phyloP scores from a whole-genome alignment of 1,284 basidiomycete species.

The Ganoderma resinaceum region DNA sequence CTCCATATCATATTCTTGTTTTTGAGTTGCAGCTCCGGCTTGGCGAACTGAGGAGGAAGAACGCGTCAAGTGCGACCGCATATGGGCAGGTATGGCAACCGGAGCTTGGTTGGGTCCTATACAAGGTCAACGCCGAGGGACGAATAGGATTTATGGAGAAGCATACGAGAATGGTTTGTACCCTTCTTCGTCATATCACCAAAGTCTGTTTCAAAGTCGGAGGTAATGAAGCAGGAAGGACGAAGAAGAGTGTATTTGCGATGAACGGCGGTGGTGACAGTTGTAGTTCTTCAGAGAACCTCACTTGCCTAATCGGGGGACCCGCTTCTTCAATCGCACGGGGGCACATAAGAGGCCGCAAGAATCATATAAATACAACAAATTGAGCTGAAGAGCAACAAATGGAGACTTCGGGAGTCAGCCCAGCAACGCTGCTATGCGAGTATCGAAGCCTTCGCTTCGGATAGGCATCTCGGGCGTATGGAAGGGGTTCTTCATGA shows the following conservation, averaged over 20 bases:
- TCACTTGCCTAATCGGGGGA: conserved; percentile 18
- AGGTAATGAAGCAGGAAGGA: not conserved
- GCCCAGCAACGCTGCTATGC: conserved; percentile 68
- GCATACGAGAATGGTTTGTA: conserved; percentile 7
- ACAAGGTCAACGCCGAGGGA: not conserved
- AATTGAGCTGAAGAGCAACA: not conserved
- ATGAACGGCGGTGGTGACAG: not conserved
- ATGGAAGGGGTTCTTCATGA: conserved; percentile 99
- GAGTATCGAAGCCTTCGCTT: conserved; percentile 86
- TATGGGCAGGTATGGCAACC: conserved; percentile 6
- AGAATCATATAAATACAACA: not conserved
- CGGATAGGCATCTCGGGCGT: conserved; percentile 99
- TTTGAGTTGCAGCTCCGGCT: not conserved
- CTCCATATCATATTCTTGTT: conserved; percentile 17
- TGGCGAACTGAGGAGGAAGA: conserved; percentile 6
- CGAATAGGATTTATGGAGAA: not conserved
- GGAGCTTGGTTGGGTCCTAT: conserved; percentile 5
- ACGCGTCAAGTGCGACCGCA: conserved; percentile 10
- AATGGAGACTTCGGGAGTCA: not conserved
- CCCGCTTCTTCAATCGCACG: not conserved
- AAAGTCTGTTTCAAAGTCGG: not conserved
- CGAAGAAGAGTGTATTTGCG: not conserved
- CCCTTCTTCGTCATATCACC: conserved; percentile 13
- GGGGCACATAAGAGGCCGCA: too few species aligned
- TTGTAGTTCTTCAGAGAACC: conserved; percentile 7